Evolutionary conservation across 176 grass and related monocot species (phyloP).

Genomic region (Oryza longistaminata): DNA sequence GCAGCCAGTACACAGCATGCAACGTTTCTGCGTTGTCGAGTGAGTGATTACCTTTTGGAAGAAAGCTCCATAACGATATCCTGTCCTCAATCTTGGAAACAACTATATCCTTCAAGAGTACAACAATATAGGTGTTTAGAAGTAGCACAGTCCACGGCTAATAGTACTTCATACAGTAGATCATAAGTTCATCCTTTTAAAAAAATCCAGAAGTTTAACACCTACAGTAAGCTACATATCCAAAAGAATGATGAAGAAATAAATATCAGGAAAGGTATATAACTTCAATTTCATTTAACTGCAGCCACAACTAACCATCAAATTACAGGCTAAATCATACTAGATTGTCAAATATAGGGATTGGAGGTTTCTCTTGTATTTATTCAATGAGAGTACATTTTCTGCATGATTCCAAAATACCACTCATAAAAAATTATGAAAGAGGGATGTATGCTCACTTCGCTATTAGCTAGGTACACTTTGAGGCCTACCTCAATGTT

Average conservation of each 20-base stretch:
- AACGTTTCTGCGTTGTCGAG: not conserved
- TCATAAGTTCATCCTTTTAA: not conserved
- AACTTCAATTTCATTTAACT: slow-evolving; percentile 11
- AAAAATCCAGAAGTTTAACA: not conserved
- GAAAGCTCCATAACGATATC: slow-evolving; percentile 88
- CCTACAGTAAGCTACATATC: not conserved
- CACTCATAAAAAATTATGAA: slow-evolving; percentile 22
- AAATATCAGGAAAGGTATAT: slow-evolving; percentile 5
- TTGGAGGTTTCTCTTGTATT: not conserved
- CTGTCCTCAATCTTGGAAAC: slow-evolving; percentile 75
- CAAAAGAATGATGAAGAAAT: slow-evolving; percentile 8
- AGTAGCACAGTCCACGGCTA: slow-evolving; percentile 8
- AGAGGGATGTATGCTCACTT: slow-evolving; percentile 41
- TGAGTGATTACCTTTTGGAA: slow-evolving; percentile 69
- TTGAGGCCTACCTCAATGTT: slow-evolving; percentile 19
- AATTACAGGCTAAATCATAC: slow-evolving; percentile 8
- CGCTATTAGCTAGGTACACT: slow-evolving; percentile 43
- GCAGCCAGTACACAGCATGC: not conserved
- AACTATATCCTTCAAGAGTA: slow-evolving; percentile 56
- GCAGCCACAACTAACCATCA: not conserved
- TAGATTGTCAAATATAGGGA: not conserved
- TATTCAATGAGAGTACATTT: not conserved
- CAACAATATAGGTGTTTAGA: slow-evolving; percentile 33
- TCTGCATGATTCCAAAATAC: slow-evolving; percentile 4
- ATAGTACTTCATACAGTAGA: slow-evolving; percentile 9